Percentiles rank a stretch among this genome's conserved stretches.
phyloP scores from a whole-genome alignment of 176 grass and related monocot genomes.

The Alopecurus myosuroides region DNA sequence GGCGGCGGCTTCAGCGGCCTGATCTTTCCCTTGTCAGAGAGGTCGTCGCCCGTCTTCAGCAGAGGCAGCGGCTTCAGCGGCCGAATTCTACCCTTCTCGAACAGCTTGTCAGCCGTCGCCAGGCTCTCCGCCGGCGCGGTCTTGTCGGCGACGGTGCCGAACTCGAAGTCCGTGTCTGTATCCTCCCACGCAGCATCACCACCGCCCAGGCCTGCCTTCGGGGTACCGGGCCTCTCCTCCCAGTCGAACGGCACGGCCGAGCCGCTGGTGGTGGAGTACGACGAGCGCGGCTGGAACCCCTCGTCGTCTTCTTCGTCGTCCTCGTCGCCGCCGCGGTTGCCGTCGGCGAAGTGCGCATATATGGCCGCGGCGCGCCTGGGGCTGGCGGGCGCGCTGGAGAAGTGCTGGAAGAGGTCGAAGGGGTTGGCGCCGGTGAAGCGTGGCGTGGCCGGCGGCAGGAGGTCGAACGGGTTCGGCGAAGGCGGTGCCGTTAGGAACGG shows the following conservation, averaged over 20 bases:
- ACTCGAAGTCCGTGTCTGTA: slow-evolving; percentile 62
- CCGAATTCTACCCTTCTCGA: slow-evolving; percentile 54
- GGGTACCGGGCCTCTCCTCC: slow-evolving; percentile 89
- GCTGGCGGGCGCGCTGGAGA: slow-evolving; percentile 76
- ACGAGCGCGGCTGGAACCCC: slow-evolving; percentile 6
- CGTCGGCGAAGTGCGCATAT: slow-evolving; percentile 43
- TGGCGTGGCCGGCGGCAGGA: slow-evolving; percentile 32
- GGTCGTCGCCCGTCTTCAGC: slow-evolving; percentile 34
- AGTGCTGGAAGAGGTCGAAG: slow-evolving; percentile 65
- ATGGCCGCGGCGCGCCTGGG: slow-evolving; percentile 65
- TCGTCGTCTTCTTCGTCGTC: background rate
- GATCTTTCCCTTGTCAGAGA: slow-evolving; percentile 49
- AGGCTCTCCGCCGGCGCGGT: slow-evolving; percentile 19
- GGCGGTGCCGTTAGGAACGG: slow-evolving; percentile 36
- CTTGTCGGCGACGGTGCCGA: slow-evolving; percentile 40
- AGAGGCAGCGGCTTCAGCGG: slow-evolving; percentile 45
- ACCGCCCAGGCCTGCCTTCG: slow-evolving; percentile 39
- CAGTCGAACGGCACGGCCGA: slow-evolving; percentile 76
- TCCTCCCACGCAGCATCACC: slow-evolving; percentile 29
- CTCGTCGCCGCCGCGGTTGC: no score
- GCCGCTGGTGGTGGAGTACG: slow-evolving; percentile 22
- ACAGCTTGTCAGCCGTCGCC: slow-evolving; percentile 60
- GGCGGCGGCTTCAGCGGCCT: slow-evolving; percentile 86
- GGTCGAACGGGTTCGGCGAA: slow-evolving; percentile 39
- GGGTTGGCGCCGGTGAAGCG: slow-evolving; percentile 47